Percentiles rank a stretch among this genome's conserved stretches.
phyloP scores from a whole-genome alignment of 441 rosid genomes.

The Bruguiera hainesii region DNA sequence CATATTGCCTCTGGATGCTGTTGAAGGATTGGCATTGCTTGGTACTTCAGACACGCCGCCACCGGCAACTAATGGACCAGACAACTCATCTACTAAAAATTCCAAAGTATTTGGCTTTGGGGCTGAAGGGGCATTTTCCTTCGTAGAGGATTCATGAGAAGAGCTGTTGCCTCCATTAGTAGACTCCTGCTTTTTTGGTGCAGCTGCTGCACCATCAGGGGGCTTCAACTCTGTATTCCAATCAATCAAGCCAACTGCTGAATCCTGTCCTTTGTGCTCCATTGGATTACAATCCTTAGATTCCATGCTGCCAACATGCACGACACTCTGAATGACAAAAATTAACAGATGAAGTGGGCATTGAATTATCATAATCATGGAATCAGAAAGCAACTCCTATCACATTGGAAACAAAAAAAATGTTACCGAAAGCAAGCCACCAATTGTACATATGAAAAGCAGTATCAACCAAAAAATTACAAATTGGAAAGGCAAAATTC shows the following conservation, averaged over 20 bases:
- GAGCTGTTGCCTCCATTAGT: conserved; percentile 27
- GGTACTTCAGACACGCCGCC: conserved; percentile 20
- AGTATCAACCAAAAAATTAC: neutral
- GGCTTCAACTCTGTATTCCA: conserved; percentile 28
- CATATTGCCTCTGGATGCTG: conserved; percentile 10
- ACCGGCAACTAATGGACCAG: conserved; percentile 31
- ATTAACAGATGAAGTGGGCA: neutral
- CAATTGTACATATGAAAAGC: neutral
- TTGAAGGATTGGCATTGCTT: conserved; percentile 17
- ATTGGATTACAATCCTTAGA: conserved; percentile 17
- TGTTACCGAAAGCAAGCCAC: conserved; percentile 2
- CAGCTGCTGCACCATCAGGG: conserved; percentile 20
- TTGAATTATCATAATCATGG: neutral
- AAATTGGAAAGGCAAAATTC: neutral
- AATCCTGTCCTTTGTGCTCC: conserved; percentile 24
- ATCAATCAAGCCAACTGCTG: conserved; percentile 44
- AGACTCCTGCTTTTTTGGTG: conserved; percentile 24
- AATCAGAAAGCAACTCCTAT: neutral
- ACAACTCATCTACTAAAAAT: conserved; percentile 55
- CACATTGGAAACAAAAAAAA: no score
- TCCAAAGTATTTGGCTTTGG: conserved; percentile 55
- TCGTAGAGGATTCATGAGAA: conserved; percentile 26
- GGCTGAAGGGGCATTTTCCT: conserved; percentile 27
- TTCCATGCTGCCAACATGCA: conserved; percentile 25
- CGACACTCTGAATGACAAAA: conserved; percentile 32